A percentile compares a stretch with the other conserved stretches of the same genome.
Conservation (phyloP, 331 rosid genomes). For the Quercus phellos region DNA sequence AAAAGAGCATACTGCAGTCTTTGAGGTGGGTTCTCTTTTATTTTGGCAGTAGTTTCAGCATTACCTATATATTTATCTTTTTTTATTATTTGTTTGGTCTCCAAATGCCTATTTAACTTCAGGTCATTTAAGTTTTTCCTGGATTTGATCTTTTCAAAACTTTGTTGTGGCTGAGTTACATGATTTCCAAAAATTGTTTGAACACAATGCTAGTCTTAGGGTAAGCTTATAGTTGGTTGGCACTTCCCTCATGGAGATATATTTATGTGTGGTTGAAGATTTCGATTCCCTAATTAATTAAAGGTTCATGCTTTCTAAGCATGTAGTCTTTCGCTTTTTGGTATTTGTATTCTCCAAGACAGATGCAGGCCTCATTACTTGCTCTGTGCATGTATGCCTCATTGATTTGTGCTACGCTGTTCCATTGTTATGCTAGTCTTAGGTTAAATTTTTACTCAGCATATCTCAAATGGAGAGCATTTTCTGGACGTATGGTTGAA, state of each 20-base stretch:
- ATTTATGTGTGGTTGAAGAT: neutral
- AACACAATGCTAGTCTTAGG: neutral
- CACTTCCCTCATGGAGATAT: neutral
- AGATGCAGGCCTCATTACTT: no score
- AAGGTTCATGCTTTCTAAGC: neutral
- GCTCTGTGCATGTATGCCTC: neutral
- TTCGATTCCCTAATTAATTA: neutral
- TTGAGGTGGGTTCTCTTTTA: slow-evolving; percentile 62
- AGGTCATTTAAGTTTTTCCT: neutral
- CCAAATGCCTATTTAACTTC: neutral
- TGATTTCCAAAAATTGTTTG: neutral
- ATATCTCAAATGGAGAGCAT: neutral
- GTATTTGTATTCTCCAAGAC: neutral
- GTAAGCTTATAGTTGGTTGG: neutral
- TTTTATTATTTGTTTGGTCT: neutral
- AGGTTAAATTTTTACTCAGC: neutral
- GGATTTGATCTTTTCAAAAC: neutral
- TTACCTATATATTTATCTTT: neutral
- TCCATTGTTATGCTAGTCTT: neutral
- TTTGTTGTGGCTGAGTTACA: neutral
- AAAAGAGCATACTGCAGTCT: slow-evolving; percentile 87
- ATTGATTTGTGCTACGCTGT: neutral
- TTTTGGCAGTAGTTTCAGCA: neutral
- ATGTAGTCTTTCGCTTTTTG: neutral
- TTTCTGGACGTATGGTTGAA: neutral